Evolutionary conservation across 2,329 filamentous ascomycete species (phyloP).

Genomic region (Sporothrix brasiliensis): DNA sequence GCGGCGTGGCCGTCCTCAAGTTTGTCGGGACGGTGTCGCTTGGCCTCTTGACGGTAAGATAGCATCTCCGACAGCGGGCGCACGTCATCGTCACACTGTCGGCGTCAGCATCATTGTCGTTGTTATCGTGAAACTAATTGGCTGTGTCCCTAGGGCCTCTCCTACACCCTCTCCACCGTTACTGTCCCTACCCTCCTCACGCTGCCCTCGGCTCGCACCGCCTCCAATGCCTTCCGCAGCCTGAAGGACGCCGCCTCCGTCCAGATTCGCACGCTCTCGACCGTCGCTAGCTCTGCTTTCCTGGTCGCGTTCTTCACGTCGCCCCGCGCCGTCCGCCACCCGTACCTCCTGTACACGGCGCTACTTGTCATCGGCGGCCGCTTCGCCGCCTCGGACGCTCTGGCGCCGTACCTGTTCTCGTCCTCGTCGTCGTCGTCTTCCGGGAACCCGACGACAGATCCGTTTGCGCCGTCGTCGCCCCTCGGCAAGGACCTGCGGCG

Average conservation of each 20-base stretch:
- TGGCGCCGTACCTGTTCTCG: constrained; percentile 51
- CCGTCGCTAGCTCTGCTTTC: constrained; percentile 71
- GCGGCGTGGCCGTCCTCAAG: constrained; percentile 77
- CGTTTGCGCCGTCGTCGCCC: constrained; percentile 36
- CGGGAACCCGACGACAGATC: not conserved
- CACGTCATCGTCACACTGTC: not conserved
- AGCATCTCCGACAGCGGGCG: not conserved
- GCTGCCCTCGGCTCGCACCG: constrained; percentile 74
- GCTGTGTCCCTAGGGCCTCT: constrained; percentile 68
- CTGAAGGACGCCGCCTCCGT: constrained; percentile 65
- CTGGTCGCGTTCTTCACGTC: constrained; percentile 78
- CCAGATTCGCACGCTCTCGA: constrained; percentile 68
- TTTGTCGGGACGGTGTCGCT: constrained; percentile 91
- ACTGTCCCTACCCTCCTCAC: constrained; percentile 78
- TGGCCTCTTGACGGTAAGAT: constrained; percentile 80
- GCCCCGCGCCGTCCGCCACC: constrained; percentile 74
- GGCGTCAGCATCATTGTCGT: not conserved
- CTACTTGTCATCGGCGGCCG: constrained; percentile 67
- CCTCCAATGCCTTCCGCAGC: constrained; percentile 69
- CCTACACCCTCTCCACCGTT: constrained; percentile 77
- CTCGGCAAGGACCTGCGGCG: constrained; percentile 33
- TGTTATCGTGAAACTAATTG: not conserved
- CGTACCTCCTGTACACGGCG: constrained; percentile 86
- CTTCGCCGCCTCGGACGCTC: constrained; percentile 53
- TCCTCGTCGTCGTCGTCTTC: constrained; percentile 35